Evolutionary conservation across 2,329 filamentous ascomycete species (phyloP).

Genomic region (Pseudogymnoascus sp.): DNA sequence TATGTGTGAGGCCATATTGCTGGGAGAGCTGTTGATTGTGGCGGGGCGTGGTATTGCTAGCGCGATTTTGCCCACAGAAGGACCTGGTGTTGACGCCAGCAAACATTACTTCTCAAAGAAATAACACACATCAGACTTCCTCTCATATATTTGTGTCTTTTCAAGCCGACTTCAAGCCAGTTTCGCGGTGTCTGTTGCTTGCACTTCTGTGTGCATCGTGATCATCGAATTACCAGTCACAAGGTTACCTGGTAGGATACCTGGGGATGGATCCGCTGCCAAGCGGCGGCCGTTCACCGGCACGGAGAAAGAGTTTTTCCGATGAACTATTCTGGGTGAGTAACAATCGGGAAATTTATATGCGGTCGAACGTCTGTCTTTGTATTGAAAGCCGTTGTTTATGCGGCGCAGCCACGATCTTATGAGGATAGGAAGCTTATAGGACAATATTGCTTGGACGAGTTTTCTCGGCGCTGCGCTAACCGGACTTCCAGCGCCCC

Average conservation of each 20-base stretch:
- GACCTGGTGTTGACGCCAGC: background rate
- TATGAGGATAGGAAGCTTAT: constrained; percentile 2
- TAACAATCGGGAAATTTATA: constrained; percentile 12
- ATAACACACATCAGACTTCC: background rate
- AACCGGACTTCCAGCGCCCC: background rate
- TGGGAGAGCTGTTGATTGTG: constrained; percentile 12
- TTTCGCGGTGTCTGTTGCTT: background rate
- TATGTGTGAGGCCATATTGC: constrained; percentile 29
- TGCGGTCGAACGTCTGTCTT: background rate
- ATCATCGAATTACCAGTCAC: background rate
- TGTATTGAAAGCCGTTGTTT: background rate
- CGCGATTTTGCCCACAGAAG: background rate
- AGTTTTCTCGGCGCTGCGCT: constrained; percentile 5
- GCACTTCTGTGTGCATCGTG: background rate
- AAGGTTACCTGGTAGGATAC: constrained; percentile 8
- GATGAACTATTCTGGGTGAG: constrained; percentile 11
- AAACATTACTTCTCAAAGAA: constrained; percentile 3
- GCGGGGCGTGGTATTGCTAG: constrained; percentile 1
- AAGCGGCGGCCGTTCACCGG: constrained; percentile 7
- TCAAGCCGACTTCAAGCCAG: background rate
- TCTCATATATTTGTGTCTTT: background rate
- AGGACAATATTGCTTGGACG: background rate
- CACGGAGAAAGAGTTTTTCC: constrained; percentile 9
- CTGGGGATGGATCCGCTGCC: constrained; percentile 5
- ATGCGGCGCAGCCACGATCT: background rate